Percentiles rank a stretch among this genome's conserved stretches.
Evolutionary conservation across 2,329 filamentous ascomycete species (phyloP).

Genomic region (Alternaria incomplexa): DNA sequence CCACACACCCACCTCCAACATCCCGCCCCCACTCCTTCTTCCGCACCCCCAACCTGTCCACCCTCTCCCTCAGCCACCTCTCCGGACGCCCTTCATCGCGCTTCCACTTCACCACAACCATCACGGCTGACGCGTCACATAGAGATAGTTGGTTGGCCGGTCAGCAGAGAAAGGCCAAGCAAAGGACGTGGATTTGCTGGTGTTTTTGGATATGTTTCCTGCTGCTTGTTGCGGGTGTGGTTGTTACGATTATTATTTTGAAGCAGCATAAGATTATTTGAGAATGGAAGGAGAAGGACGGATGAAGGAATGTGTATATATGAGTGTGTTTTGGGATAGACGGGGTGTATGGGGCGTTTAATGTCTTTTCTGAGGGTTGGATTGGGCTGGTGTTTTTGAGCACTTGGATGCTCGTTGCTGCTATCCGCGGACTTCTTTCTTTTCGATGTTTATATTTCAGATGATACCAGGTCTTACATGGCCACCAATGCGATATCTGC

Average conservation of each 20-base stretch:
- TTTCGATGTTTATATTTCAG: neutral
- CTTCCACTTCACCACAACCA: slow-evolving; percentile 43
- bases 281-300: too few species aligned
- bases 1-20: neutral
- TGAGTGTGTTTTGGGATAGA: neutral
- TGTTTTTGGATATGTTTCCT: slow-evolving; percentile 55
- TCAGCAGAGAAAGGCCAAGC: slow-evolving; percentile 56
- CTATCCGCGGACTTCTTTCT: neutral
- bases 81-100: slow-evolving; percentile 30
- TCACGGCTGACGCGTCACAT: slow-evolving; percentile 33
- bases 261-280: slow-evolving; percentile 38
- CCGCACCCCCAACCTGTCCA: slow-evolving; percentile 24
- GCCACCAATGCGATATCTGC: neutral
- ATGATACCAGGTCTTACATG: slow-evolving; percentile 12
- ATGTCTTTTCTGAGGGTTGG: neutral
- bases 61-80: slow-evolving; percentile 27
- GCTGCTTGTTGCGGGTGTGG: slow-evolving; percentile 53
- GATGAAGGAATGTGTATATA: neutral
- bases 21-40: slow-evolving; percentile 7
- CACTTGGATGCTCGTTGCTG: neutral
- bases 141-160: slow-evolving; percentile 62
- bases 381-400: neutral
- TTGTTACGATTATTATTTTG: slow-evolving; percentile 56
- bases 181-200: slow-evolving; percentile 57
- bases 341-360: neutral